Percentiles rank a stretch among this genome's conserved stretches.
Evolutionary conservation across 2,329 filamentous ascomycete species (phyloP).

Genomic region (Fusarium tjaetaba): DNA sequence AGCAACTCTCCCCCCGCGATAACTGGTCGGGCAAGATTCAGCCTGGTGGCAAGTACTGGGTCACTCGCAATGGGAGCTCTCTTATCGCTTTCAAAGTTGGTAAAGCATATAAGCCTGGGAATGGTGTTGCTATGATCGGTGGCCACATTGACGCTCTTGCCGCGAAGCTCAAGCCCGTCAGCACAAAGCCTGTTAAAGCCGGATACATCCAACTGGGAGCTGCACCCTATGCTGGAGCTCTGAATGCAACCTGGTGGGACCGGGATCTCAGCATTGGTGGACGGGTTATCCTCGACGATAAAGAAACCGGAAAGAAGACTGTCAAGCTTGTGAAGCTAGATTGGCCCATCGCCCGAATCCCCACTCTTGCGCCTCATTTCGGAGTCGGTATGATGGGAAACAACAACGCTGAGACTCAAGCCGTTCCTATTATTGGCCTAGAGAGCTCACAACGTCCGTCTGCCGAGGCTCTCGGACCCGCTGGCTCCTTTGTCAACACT

Average conservation of each 20-base stretch:
- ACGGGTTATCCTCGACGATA: conserved; percentile 83
- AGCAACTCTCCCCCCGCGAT: conserved; percentile 80
- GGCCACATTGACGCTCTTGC: conserved; percentile 95
- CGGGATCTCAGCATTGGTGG: conserved; percentile 92
- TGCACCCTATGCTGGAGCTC: conserved; percentile 87
- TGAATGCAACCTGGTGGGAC: conserved; percentile 97
- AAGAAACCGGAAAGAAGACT: conserved; percentile 76
- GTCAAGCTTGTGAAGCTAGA: conserved; percentile 88
- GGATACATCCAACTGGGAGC: conserved; percentile 92
- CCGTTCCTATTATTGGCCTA: conserved; percentile 92
- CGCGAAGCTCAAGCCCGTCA: conserved; percentile 89
- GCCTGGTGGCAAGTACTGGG: conserved; percentile 88
- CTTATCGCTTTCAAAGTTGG: conserved; percentile 88
- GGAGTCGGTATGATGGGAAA: conserved; percentile 75
- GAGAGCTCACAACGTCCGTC: conserved; percentile 68
- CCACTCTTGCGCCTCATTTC: conserved; percentile 94
- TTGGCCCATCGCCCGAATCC: conserved; percentile 93
- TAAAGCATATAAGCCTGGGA: conserved; percentile 81
- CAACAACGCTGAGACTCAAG: conserved; percentile 89
- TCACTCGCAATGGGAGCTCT: conserved; percentile 84
- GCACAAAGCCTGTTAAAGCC: conserved; percentile 82
- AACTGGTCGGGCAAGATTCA: conserved; percentile 78
- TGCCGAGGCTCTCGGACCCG: conserved; percentile 63
- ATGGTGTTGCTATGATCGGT: conserved; percentile 87
- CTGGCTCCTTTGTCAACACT: conserved; percentile 78